These are phyloP conservation scores for Drechslerella coelobrocha DNA, from an alignment of 2,329 filamentous ascomycete species.

Conservation along the genomic window DNA sequence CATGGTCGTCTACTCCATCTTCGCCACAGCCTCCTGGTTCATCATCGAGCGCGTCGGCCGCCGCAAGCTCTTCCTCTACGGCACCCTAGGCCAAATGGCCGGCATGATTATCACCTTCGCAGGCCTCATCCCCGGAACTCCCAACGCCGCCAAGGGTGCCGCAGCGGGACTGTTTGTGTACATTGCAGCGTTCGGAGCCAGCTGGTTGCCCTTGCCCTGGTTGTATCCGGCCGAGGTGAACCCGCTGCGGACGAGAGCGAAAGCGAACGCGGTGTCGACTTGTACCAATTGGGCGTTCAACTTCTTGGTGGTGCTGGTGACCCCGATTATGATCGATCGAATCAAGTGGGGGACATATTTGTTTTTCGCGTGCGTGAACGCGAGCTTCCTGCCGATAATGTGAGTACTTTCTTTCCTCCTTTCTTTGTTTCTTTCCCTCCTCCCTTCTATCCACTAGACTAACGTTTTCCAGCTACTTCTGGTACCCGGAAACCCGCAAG, in stretches of 20 bases:
- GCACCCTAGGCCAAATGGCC: slow-evolving; percentile 68
- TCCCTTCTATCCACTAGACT: neutral
- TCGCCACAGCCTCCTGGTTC: slow-evolving; percentile 68
- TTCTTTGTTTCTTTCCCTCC: slow-evolving; percentile 51
- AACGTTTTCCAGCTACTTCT: slow-evolving; percentile 23
- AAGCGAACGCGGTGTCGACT: slow-evolving; percentile 70
- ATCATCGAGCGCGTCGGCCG: slow-evolving; percentile 72
- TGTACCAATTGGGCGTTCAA: slow-evolving; percentile 60
- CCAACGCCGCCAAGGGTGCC: slow-evolving; percentile 58
- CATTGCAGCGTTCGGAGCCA: slow-evolving; percentile 72
- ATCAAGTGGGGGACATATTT: slow-evolving; percentile 57
- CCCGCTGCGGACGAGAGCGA: slow-evolving; percentile 63
- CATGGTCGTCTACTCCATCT: slow-evolving; percentile 66
- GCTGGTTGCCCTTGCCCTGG: slow-evolving; percentile 71
- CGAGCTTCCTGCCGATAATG: slow-evolving; percentile 58
- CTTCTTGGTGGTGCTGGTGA: slow-evolving; percentile 55
- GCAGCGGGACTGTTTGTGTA: slow-evolving; percentile 72
- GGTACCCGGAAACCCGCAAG: slow-evolving; percentile 35
- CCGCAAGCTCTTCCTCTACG: slow-evolving; percentile 74
- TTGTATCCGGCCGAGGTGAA: slow-evolving; percentile 68
- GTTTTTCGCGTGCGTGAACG: slow-evolving; percentile 58
- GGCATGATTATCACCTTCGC: slow-evolving; percentile 70
- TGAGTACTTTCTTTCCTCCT: slow-evolving; percentile 56
- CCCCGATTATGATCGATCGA: slow-evolving; percentile 54
- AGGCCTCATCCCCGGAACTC: slow-evolving; percentile 57